These are phyloP conservation scores for Paecilomyces sp. DNA, from an alignment of 2,329 filamentous ascomycete genomes.

Conservation along the genomic window DNA sequence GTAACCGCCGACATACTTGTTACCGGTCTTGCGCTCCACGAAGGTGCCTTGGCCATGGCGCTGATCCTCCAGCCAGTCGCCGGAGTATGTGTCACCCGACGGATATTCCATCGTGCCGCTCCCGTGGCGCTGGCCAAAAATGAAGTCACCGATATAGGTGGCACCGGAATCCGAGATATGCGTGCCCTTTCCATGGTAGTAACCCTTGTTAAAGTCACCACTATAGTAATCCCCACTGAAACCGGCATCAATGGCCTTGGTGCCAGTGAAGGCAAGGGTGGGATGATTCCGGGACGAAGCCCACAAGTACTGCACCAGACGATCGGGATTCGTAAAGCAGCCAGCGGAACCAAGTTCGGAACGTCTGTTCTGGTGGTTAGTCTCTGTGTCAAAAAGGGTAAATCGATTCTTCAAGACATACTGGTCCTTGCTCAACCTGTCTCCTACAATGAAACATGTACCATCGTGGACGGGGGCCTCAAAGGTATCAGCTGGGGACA, in stretches of 20 bases:
- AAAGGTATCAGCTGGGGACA: constrained; percentile 29
- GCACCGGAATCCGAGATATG: constrained; percentile 48
- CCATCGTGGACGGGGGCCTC: constrained; percentile 29
- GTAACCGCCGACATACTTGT: constrained; percentile 56
- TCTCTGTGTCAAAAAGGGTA: not conserved
- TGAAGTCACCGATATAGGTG: constrained; percentile 50
- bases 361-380: constrained; percentile 18
- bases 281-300: constrained; percentile 40
- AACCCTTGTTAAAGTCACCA: constrained; percentile 44
- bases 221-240: constrained; percentile 52
- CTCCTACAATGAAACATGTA: constrained; percentile 34
- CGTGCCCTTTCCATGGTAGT: constrained; percentile 49
- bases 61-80: constrained; percentile 39
- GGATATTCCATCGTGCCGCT: constrained; percentile 52
- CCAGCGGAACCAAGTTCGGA: constrained; percentile 25
- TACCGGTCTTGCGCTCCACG: constrained; percentile 49
- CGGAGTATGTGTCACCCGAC: constrained; percentile 43
- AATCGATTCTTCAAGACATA: constrained; percentile 15
- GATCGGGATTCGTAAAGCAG: constrained; percentile 30
- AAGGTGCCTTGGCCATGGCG: constrained; percentile 52
- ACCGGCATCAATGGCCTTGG: constrained; percentile 44
- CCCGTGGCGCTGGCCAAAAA: constrained; percentile 47
- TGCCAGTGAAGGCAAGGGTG: constrained; percentile 35
- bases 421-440: constrained; percentile 30
- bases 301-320: constrained; percentile 37